A percentile compares a stretch with the other conserved stretches of the same genome.
These are phyloP conservation scores for Saccharomyces hybrid DNA, from an alignment of 1,139 yeast species.

Conservation along the genomic window DNA sequence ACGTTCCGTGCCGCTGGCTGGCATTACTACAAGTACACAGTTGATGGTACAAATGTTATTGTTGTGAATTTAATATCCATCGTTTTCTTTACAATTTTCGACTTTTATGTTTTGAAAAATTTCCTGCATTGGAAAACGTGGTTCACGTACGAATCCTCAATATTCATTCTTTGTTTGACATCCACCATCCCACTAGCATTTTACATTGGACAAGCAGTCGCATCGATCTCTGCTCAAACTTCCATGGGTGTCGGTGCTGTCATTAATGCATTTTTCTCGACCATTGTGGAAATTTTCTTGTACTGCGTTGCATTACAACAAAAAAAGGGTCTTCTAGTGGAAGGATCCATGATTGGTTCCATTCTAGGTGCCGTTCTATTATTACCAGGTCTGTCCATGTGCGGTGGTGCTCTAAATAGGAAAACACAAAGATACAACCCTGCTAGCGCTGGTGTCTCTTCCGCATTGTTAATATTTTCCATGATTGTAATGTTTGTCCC, in stretches of 20 bases:
- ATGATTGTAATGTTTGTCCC: slow-evolving; percentile 92
- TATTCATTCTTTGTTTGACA: slow-evolving; percentile 69
- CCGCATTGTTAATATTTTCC: slow-evolving; percentile 90
- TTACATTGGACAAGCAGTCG: slow-evolving; percentile 97
- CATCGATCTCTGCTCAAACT: slow-evolving; percentile 95
- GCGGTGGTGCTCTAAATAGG: slow-evolving; percentile 86
- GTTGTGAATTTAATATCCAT: slow-evolving; percentile 76
- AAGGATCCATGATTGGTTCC: slow-evolving; percentile 96
- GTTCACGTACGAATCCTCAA: slow-evolving; percentile 48
- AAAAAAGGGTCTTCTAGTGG: slow-evolving; percentile 82
- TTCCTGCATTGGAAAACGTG: slow-evolving; percentile 41
- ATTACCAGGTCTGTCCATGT: slow-evolving; percentile 93
- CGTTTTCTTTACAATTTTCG: slow-evolving; percentile 77
- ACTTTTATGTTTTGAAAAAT: slow-evolving; percentile 59
- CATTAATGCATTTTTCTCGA: slow-evolving; percentile 93
- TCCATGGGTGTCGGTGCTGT: slow-evolving; percentile 99
- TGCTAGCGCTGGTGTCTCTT: slow-evolving; percentile 92
- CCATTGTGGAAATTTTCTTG: slow-evolving; percentile 85
- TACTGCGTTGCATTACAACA: slow-evolving; percentile 88
- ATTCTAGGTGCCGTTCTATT: slow-evolving; percentile 86
- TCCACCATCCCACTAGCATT: slow-evolving; percentile 92
- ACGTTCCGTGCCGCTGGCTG: slow-evolving; percentile 88
- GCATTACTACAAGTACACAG: slow-evolving; percentile 91
- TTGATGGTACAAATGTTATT: slow-evolving; percentile 92
- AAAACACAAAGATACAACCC: slow-evolving; percentile 96